Base-by-base conservation (phyloP, 768 basidiomycete species). In the Steccherinum ochraceum region DNA sequence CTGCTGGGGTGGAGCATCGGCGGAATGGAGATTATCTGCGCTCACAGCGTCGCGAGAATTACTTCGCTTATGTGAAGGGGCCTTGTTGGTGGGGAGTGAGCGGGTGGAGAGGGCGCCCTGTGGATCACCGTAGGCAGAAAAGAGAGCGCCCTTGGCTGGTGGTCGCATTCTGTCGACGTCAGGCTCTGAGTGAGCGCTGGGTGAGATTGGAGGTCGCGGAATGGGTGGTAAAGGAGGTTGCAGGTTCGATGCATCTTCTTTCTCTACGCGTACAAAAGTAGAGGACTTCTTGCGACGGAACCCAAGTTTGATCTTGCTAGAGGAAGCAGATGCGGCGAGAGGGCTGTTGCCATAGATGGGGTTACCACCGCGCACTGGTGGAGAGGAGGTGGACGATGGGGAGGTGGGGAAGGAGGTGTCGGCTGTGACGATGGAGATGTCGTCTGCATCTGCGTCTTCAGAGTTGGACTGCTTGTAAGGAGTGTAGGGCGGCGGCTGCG, bases 91-190 rank as follows among this genome's bases (percentile, higher is more conserved):
- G 12, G 86, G 84, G 27, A 88, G 73, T 24, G 86, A 88, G 54
- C 76, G 78, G 24, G 83, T 82, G 16, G 85, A 85, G 51, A 75
- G 69, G 13, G 75, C 72, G 58, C 66, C 69, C 58, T 65, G 65
- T 21, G 75, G 75, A 59, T 79, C 82, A 21, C 67, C 76, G 56
- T 83, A 77, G 4, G 75, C 73, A 10, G 74, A 77, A 64, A 88
- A 86, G 50, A 87, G 73, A 40, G 81, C 75, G 1, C 80, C 81
- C 59, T 80, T 80, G 19, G 77, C 75, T 0, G 84, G 84, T 3
- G 81, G 83, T 26, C 73, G 74, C 23, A 71, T 56, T 21, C 68
- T 70, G 46, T 71, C 51, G 18, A 67, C 59, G 13, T 76, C 78
- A 3, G 70, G 63, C 47, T 79, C 77, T 40, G 78, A 75, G 4